Base-by-base conservation (phyloP, 768 basidiomycete genomes). In the Nevesoporus exiguus region DNA sequence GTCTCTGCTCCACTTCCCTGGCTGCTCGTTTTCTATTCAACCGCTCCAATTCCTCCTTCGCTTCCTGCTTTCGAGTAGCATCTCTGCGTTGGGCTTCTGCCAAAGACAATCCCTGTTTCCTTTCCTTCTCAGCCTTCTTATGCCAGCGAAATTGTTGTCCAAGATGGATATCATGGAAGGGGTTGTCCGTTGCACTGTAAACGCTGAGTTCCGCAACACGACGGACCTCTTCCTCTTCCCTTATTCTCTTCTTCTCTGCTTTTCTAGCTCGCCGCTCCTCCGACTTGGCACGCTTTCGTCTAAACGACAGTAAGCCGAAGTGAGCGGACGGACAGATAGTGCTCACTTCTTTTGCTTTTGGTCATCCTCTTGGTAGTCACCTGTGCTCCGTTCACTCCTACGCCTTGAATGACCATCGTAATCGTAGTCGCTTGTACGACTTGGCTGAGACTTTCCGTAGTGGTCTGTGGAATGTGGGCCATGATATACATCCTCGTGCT, bases 121-220 rank as follows among this genome's bases (percentile, higher is more conserved):
- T 81, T 69, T 99, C 97, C 76, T 93, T 93, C 70, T 99, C 97
- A 25, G 85, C 82, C 76, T 99, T 99, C 79, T 99, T 99, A 74
- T 94, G 91, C 97, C 97, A 99, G 54, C 90, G 85, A 72, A 99
- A 99, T 69, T 95, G 93, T 67, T 98, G 92, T 21, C 86, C 88
- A 30, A 98, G 86, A 70, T 98, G 98, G 57, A 92, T 86, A 63
- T 98, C 97, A 73, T 97, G 93, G 77, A 98, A 99, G 0, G 97
- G 97, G 66, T 98, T 99, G 77, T 98, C 95, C 13, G 86, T 85
- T 44, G 94, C 91, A 61, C 93, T 94, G 76, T 98, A 98, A 60
- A 97, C 88, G 60, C 93, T 95, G 40, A 98, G 80, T 71, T 98
- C 96, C 10, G 93, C 93, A 15, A 97, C 87, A 62, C 89, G 86